Percentiles rank a stretch among this genome's conserved stretches.
These are phyloP conservation scores for Pseudocercospora cruenta DNA, from an alignment of 2,329 filamentous ascomycete species.

Conservation along the genomic window DNA sequence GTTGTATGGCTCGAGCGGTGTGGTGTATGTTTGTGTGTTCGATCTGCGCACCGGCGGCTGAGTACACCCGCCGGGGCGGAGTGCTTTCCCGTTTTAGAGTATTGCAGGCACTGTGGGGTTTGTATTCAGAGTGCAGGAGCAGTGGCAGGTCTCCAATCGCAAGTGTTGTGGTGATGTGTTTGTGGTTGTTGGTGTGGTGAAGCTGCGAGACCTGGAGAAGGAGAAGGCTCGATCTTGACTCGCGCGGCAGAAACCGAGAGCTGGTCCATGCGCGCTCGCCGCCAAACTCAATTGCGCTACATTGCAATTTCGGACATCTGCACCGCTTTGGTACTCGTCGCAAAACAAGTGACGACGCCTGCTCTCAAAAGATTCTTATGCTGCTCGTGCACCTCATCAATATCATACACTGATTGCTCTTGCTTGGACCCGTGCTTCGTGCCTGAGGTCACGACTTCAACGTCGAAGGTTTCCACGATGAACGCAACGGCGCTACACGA, in stretches of 20 bases:
- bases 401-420: not conserved
- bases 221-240: constrained; percentile 3
- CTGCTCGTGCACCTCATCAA: not conserved
- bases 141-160: not conserved
- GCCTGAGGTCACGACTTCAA: not conserved
- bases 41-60: not conserved
- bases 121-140: not conserved
- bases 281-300: constrained; percentile 2
- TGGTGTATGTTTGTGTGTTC: not conserved
- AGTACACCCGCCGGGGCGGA: not conserved
- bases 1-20: not conserved
- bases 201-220: not conserved
- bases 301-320: not conserved
- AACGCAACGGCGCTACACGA: not conserved
- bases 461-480: not conserved
- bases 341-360: not conserved
- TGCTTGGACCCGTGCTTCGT: not conserved
- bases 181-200: not conserved
- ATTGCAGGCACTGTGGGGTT: not conserved
- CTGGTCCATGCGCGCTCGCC: not conserved
- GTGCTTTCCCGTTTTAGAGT: not conserved
- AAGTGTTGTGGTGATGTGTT: not conserved
- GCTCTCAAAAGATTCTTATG: not conserved
- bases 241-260: not conserved
- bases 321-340: not conserved